Base-by-base conservation (phyloP, 2,329 filamentous ascomycete genomes). In the Chalaropsis thielavioides region DNA sequence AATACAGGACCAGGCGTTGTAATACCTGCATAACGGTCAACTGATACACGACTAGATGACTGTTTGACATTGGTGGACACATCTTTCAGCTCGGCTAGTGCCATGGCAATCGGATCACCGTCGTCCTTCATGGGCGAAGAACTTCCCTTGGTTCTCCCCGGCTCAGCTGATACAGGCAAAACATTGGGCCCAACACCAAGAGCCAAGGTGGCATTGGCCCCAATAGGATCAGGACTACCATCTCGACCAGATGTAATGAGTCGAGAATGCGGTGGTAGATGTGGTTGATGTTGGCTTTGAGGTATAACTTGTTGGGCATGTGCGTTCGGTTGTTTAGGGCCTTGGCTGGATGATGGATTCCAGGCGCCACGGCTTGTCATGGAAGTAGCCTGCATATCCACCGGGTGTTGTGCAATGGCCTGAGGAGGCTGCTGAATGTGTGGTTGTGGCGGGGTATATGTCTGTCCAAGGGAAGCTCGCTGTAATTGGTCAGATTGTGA, bases 181-280 rank as follows among this genome's bases (percentile, higher is more conserved):
- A 99, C 90, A 71, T 99, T 99, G 71, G 95, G 90, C 7, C 94
- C 94, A 64, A 99, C 84, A 71, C 96, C 96, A 35, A 99, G 80
- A 68, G 95, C 92, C 70, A 97, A 86, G 73, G 88, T 96, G 46
- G 92, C 91, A 68, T 94, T 87, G 65, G 92, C 92, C 72, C 96
- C 94, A 44, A 94, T 92, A 0, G 89, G 88, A 63, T 95, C 90
- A 2, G 90, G 90, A 71, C 90, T 95, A 15, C 76, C 76, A 8
- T 78, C 77, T 17, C 79, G 76, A 74, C 70, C 15, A 74, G 71
- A 64, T 77, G 68, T 63, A 7, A 73, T 69, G 63, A 76, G 75
- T 13, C 76, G 75, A 54, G 74, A 68, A 2, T 73, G 72, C 51
- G 70, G 38, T 19, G 46, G 62, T 46, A 43, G 31, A 38, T 44